Evolutionary conservation across 2,329 filamentous ascomycete genomes (phyloP).

Genomic region (Trichoderma harzianum): DNA sequence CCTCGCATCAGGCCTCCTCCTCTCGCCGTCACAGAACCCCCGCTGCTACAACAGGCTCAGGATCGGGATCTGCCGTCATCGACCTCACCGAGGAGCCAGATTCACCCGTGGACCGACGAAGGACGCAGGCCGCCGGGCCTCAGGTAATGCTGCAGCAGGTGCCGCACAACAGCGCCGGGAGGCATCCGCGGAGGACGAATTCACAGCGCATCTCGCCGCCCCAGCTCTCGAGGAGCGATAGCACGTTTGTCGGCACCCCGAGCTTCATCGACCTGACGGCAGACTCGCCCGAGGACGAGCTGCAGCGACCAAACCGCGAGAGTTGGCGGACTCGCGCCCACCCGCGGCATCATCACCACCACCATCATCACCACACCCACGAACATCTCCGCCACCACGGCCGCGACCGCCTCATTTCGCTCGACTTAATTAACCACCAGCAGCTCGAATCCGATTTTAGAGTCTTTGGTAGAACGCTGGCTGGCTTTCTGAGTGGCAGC

Average conservation of each 20-base stretch:
- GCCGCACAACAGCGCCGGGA: conserved; percentile 15
- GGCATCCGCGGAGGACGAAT: conserved; percentile 42
- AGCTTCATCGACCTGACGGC: conserved; percentile 52
- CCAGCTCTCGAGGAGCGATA: conserved; percentile 43
- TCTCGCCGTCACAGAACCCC: neutral
- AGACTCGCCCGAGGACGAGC: conserved; percentile 40
- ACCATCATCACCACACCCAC: neutral
- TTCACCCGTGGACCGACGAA: conserved; percentile 39
- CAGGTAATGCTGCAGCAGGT: conserved; percentile 18
- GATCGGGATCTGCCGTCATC: conserved; percentile 36
- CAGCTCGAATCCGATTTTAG: conserved; percentile 23
- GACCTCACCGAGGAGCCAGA: conserved; percentile 51
- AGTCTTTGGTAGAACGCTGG: conserved; percentile 25
- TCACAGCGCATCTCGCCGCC: conserved; percentile 40
- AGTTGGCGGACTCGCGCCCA: conserved; percentile 13
- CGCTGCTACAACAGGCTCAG: neutral
- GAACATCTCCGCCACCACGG: conserved; percentile 11
- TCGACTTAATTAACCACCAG: conserved; percentile 27
- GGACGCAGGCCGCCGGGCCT: conserved; percentile 27
- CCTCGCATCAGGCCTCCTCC: neutral
- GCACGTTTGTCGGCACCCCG: conserved; percentile 37
- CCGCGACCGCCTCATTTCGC: conserved; percentile 22
- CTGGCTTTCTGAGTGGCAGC: conserved; percentile 26
- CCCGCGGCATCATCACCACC: conserved; percentile 21
- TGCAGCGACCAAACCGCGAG: conserved; percentile 14